phyloP scores from a whole-genome alignment of 352 stramenopile genomes.

The Saprolegnia parasitica region DNA sequence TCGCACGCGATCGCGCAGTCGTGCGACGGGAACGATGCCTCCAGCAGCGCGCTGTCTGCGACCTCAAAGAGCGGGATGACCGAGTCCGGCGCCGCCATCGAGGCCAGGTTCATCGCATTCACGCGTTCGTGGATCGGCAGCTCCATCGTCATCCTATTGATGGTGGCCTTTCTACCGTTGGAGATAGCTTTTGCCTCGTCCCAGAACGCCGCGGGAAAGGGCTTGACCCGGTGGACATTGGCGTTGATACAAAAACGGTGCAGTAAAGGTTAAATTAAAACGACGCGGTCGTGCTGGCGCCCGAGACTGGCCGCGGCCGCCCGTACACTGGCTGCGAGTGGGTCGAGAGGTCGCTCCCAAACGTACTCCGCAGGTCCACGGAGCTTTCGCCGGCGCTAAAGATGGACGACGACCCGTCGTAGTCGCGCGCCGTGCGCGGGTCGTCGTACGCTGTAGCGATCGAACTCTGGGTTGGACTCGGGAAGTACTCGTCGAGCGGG shows the following conservation, averaged over 20 bases:
- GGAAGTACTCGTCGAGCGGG: background rate
- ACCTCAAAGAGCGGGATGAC: background rate
- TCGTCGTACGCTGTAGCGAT: conserved; percentile 22
- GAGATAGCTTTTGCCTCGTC: background rate
- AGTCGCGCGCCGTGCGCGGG: background rate
- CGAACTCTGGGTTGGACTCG: conserved; percentile 20
- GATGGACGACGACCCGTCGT: conserved; percentile 2
- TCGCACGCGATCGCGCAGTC: background rate
- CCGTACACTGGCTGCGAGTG: background rate
- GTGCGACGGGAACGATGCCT: conserved; percentile 15
- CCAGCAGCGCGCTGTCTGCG: background rate
- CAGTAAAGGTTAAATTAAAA: background rate
- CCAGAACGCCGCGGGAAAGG: background rate
- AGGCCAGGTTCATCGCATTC: conserved; percentile 5
- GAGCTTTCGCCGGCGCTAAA: conserved; percentile 12
- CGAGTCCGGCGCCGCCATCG: background rate
- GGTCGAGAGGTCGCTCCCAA: conserved; percentile 1
- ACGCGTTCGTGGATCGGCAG: conserved; percentile 14
- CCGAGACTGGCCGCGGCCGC: background rate
- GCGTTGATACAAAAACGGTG: background rate
- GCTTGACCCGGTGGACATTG: background rate
- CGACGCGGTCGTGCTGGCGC: background rate
- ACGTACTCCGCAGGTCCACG: background rate
- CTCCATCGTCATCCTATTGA: background rate
- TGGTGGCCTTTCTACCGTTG: background rate